These are phyloP conservation scores for Cinchona pubescens DNA, from an alignment of 257 asterid genomes.

Conservation along the genomic window DNA sequence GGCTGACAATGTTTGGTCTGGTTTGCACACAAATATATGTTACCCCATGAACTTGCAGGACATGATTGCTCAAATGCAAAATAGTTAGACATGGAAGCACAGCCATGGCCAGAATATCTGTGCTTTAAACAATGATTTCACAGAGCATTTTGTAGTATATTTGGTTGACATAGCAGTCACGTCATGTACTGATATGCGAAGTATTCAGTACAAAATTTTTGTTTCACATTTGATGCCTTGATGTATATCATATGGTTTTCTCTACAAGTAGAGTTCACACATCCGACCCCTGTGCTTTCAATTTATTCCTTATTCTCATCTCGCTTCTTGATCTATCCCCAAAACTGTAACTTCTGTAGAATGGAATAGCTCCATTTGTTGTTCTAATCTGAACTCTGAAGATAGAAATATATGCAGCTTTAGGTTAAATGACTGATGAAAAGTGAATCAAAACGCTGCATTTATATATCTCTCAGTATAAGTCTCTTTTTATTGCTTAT, in stretches of 20 bases:
- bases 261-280: not conserved
- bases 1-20: conserved; percentile 82
- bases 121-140: not conserved
- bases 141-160: not conserved
- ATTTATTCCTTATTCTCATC: too few relatives aligned
- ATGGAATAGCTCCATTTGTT: too few relatives aligned
- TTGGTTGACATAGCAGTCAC: not conserved
- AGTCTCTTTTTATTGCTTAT: too few relatives aligned
- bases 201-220: not conserved
- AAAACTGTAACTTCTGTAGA: too few relatives aligned
- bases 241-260: not conserved
- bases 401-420: too few relatives aligned
- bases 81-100: conserved; percentile 11
- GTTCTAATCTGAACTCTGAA: too few relatives aligned
- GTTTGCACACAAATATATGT: conserved; percentile 65
- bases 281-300: not conserved
- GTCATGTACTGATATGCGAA: not conserved
- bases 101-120: not conserved
- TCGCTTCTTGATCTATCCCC: too few relatives aligned
- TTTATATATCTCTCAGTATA: too few relatives aligned
- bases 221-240: not conserved
- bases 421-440: too few relatives aligned
- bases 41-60: conserved; percentile 83
- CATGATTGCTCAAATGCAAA: conserved; percentile 44
- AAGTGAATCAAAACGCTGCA: too few relatives aligned